Conservation (phyloP, 345 rosid species). For the Corchorus olitorius region DNA sequence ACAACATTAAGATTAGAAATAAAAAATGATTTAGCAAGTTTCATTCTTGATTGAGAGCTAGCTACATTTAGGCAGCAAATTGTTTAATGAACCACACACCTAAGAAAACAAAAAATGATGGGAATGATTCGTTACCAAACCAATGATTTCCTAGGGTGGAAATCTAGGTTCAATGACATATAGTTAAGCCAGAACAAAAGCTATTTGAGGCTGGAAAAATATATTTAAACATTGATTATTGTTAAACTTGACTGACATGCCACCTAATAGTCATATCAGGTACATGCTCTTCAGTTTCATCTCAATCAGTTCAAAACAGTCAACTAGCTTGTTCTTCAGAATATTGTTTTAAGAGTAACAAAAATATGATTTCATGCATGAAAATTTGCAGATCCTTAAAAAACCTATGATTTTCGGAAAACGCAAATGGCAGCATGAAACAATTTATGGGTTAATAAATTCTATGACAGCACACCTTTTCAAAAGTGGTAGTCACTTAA, state of each 20-base stretch:
- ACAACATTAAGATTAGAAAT: background rate
- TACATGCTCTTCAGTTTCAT: slow-evolving; percentile 6
- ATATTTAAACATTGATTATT: background rate
- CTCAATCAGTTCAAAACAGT: background rate
- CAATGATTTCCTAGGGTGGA: background rate
- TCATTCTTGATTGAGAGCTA: background rate
- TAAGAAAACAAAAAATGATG: background rate
- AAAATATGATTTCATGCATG: background rate
- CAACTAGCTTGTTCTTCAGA: background rate
- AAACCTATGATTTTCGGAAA: background rate
- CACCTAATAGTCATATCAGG: slow-evolving; percentile 9
- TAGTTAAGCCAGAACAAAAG: background rate
- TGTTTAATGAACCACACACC: background rate
- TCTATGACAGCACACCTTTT: slow-evolving; percentile 39
- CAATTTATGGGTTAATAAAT: slow-evolving; percentile 5
- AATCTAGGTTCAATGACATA: slow-evolving; percentile 3
- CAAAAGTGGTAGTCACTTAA: background rate
- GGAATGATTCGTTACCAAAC: background rate
- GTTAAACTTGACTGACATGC: background rate
- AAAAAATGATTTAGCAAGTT: background rate
- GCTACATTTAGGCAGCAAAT: background rate
- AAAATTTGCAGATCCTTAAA: background rate
- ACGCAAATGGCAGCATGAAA: background rate
- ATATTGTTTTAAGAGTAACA: slow-evolving; percentile 1
- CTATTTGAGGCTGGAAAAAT: background rate